Conservation (phyloP, 176 grass and related monocot genomes). For the Luzula sylvatica region DNA sequence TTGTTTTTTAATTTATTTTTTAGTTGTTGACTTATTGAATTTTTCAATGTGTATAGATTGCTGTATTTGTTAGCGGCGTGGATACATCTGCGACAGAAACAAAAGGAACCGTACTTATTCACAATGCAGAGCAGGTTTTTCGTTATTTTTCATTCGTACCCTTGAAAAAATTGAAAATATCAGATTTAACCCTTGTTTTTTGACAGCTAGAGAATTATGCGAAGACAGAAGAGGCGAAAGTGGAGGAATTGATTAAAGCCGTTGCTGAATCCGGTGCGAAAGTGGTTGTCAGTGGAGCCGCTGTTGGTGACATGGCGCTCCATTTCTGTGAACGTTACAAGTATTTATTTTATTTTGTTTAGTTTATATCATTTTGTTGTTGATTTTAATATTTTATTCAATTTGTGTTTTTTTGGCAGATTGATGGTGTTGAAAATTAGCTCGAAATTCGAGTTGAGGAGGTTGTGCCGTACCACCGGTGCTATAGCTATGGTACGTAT, state of each 20-base stretch:
- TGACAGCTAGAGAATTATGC: constrained; percentile 93
- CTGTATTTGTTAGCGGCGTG: constrained; percentile 80
- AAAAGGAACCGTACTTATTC: constrained; percentile 95
- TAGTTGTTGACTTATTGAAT: not conserved
- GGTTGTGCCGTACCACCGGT: constrained; percentile 89
- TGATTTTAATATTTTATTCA: not conserved
- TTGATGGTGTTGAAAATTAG: constrained; percentile 92
- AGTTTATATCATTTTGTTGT: constrained; percentile 13
- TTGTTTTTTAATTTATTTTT: not conserved
- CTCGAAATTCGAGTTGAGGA: constrained; percentile 84
- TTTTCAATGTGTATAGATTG: constrained; percentile 36
- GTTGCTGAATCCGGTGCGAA: constrained; percentile 88
- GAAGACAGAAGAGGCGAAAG: constrained; percentile 91
- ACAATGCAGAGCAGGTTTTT: constrained; percentile 71
- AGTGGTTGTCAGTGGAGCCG: constrained; percentile 84
- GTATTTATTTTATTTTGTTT: constrained; percentile 38
- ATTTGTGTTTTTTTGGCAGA: constrained; percentile 33
- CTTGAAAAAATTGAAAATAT: too few species aligned
- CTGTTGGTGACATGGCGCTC: constrained; percentile 94
- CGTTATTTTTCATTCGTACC: not conserved
- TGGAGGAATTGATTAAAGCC: constrained; percentile 97
- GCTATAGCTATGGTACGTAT: constrained; percentile 67
- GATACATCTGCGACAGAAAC: constrained; percentile 99
- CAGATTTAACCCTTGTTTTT: too few species aligned
- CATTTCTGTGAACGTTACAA: constrained; percentile 99